These are phyloP conservation scores for Populus pruinosa DNA, from an alignment of 345 rosid species.

Conservation along the genomic window DNA sequence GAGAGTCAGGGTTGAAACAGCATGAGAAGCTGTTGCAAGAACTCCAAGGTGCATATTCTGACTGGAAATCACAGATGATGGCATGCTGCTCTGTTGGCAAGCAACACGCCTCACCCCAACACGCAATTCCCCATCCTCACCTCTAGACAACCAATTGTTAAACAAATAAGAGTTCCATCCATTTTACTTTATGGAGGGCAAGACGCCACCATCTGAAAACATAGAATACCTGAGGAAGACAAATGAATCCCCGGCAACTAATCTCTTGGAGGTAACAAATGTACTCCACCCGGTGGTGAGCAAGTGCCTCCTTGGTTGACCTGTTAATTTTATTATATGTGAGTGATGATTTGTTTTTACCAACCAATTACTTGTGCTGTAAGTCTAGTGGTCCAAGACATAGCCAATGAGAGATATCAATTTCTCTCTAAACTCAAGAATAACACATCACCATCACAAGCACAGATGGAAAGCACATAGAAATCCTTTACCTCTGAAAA, in stretches of 20 bases:
- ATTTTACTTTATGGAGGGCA: neutral
- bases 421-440: neutral
- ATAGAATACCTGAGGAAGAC: constrained; percentile 70
- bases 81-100: constrained; percentile 69
- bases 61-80: constrained; percentile 87
- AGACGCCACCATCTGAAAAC: neutral
- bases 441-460: neutral
- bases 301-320: constrained; percentile 93
- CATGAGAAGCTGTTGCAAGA: constrained; percentile 95
- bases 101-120: constrained; percentile 81
- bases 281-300: constrained; percentile 98
- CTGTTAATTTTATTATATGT: constrained; percentile 26
- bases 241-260: constrained; percentile 86
- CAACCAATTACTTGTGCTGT: neutral
- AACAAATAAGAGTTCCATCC: neutral
- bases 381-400: neutral
- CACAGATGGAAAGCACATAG: neutral
- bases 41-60: constrained; percentile 97
- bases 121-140: constrained; percentile 63
- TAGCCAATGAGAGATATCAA: neutral
- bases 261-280: constrained; percentile 84
- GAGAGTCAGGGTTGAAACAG: constrained; percentile 57
- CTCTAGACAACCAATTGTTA: constrained; percentile 36
- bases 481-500: constrained; percentile 65
- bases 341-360: neutral